phyloP scores from a whole-genome alignment of 805 yeast species.

The Wickerhamomyces sydowiorum region DNA sequence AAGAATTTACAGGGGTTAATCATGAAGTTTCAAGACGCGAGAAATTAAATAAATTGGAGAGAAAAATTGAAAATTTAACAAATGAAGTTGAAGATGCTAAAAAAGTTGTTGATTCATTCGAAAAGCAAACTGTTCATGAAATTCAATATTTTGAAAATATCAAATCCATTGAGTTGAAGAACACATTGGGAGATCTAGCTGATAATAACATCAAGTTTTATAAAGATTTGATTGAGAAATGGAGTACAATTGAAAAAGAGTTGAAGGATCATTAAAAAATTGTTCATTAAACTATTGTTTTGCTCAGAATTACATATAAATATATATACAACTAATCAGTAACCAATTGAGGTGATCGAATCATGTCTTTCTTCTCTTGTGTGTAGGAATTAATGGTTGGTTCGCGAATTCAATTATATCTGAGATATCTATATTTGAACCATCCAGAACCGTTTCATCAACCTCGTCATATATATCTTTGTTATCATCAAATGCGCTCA shows the following conservation, averaged over 20 bases:
- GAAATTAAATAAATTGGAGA: conserved; percentile 43
- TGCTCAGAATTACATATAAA: too few relatives aligned
- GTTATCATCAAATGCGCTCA: conserved; percentile 7
- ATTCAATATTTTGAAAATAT: conserved; percentile 69
- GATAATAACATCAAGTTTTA: conserved; percentile 74
- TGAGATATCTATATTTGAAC: conserved; percentile 14
- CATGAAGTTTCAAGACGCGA: conserved; percentile 51
- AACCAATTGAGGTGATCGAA: too few relatives aligned
- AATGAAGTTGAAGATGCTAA: conserved; percentile 47
- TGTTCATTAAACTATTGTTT: too few relatives aligned
- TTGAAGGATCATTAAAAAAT: conserved; percentile 13
- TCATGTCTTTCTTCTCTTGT: conserved; percentile 5
- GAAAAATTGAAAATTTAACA: conserved; percentile 42
- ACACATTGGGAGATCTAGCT: conserved; percentile 65
- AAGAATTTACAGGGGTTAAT: conserved; percentile 58
- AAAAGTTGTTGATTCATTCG: conserved; percentile 45
- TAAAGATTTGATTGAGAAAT: conserved; percentile 57
- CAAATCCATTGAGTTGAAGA: conserved; percentile 71
- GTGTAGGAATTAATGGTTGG: conserved; percentile 6
- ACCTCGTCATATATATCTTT: conserved; percentile 12
- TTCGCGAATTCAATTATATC: conserved; percentile 12
- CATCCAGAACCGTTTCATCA: conserved; percentile 11
- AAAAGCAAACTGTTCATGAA: conserved; percentile 51
- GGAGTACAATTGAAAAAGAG: conserved; percentile 53
- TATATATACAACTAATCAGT: too few relatives aligned